A percentile compares a stretch with the other conserved stretches of the same genome.
Evolutionary conservation across 306 rosid species (phyloP).

Genomic region (Malus sieversii): DNA sequence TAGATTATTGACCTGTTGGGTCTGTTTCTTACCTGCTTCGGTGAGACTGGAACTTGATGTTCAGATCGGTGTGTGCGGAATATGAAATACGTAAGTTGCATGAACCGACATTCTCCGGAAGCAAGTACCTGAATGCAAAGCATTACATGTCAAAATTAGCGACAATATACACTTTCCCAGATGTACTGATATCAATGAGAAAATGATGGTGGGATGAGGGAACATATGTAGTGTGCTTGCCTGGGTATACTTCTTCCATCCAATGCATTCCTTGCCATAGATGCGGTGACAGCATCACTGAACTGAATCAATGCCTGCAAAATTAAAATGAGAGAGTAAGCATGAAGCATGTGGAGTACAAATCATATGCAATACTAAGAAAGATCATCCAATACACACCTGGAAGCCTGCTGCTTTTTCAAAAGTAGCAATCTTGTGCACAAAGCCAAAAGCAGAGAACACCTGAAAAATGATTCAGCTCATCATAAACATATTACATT

Average conservation of each 20-base stretch:
- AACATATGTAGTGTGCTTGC: slow-evolving; percentile 28
- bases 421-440: slow-evolving; percentile 84
- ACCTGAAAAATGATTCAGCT: slow-evolving; percentile 39
- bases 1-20: slow-evolving; percentile 11
- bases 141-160: slow-evolving; percentile 19
- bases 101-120: slow-evolving; percentile 80
- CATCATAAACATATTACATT: slow-evolving; percentile 9
- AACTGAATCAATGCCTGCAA: slow-evolving; percentile 84
- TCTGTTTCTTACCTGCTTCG: slow-evolving; percentile 73
- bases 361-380: not conserved
- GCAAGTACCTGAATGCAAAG: slow-evolving; percentile 58
- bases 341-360: not conserved
- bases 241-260: slow-evolving; percentile 96
- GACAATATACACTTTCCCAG: slow-evolving; percentile 4
- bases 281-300: slow-evolving; percentile 75
- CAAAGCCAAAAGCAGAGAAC: slow-evolving; percentile 88
- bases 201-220: not conserved
- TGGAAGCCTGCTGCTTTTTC: slow-evolving; percentile 95
- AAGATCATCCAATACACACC: slow-evolving; percentile 31
- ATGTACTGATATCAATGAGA: not conserved
- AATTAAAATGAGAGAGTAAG: slow-evolving; percentile 11
- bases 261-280: slow-evolving; percentile 74
- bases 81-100: slow-evolving; percentile 79
- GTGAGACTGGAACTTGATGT: slow-evolving; percentile 91
- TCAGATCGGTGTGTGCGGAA: slow-evolving; percentile 86